Evolutionary conservation across 805 yeast genomes (phyloP), one percentile per base, ranked within the genome.

Genomic region (Myxozyma neotropica): DNA sequence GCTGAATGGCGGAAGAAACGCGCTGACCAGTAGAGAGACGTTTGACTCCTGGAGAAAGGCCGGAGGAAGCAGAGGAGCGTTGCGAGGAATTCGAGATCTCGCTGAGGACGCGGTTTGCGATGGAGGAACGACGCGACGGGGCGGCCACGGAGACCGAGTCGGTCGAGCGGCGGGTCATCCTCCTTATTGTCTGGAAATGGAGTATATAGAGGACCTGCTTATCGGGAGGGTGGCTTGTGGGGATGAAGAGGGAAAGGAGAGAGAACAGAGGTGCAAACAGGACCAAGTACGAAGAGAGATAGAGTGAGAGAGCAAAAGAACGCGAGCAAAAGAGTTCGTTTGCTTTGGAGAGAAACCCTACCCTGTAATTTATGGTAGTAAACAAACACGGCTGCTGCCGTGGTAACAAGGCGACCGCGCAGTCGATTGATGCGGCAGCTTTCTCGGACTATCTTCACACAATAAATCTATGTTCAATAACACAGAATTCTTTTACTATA

Each of bases 1-100:
- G 64, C 50, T 59, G 56, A 24, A 62, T 55, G 6, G 63, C 66
- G 5, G 64, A 53, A 8, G 64, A 46, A 24, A 59, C 61, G 31
- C 54, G 57, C 19, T 53, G 58, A 24, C 58, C 58, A 36, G 47
- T 27, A 23, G 55, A 39, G 15, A 24, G 55, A 15, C 55, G 45
- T 19, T 49, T 42, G 42, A 10, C 42, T 38, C 40, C 45, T 13
- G 62, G 48, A 3, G 58, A 43, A 7, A 29, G n/a, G 3, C 55
- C 2, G n/a, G 57, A 33, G n/a, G 49, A 27, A 33, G 40, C 24
- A 19, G 58, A 36, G 24, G 49, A 13, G 33, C 51, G 55, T 26
- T 49, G 49, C 36, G 36, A 29, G 33, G 35, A 4, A n/a, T 58
- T 58, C 10, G 62, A 45, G 52, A 58, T 53, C 33, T 58, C 62